These are phyloP conservation scores for Hymenoscyphus fraxineus DNA, from an alignment of 2,329 filamentous ascomycete species.

Conservation along the genomic window DNA sequence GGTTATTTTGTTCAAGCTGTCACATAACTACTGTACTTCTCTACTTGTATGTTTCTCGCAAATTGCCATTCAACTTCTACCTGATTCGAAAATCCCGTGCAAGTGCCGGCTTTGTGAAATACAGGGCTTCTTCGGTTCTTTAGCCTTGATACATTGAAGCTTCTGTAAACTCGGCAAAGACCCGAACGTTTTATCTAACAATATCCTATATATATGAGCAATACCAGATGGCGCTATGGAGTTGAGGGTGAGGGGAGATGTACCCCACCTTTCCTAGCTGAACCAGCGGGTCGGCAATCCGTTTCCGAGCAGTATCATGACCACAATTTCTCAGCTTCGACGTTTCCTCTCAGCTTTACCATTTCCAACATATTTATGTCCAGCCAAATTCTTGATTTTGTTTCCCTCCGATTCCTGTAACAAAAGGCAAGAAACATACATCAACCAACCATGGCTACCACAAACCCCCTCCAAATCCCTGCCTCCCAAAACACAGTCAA, in stretches of 20 bases:
- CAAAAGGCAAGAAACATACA: too few relatives aligned
- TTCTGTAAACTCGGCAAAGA: too few relatives aligned
- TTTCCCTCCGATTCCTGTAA: background rate
- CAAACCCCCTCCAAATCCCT: background rate
- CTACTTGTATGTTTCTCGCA: background rate
- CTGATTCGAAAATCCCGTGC: background rate
- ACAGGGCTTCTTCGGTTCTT: background rate
- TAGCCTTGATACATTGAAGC: background rate
- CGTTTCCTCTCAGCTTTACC: too few relatives aligned
- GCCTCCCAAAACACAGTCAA: slow-evolving; percentile 1
- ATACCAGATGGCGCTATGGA: background rate
- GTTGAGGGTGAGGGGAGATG: too few relatives aligned
- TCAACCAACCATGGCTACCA: background rate
- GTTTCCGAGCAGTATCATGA: background rate
- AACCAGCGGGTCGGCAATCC: background rate
- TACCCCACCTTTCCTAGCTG: background rate
- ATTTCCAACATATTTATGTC: too few relatives aligned
- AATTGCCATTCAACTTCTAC: background rate
- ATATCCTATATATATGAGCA: background rate
- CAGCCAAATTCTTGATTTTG: background rate
- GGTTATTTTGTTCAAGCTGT: background rate
- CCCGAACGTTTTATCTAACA: too few relatives aligned
- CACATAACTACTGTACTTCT: background rate
- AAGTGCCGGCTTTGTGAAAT: background rate
- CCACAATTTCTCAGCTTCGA: too few relatives aligned